Percentiles rank a stretch among this genome's conserved stretches.
These are phyloP conservation scores for Hypoxylon sp. DNA, from an alignment of 2,329 filamentous ascomycete species.

Conservation along the genomic window DNA sequence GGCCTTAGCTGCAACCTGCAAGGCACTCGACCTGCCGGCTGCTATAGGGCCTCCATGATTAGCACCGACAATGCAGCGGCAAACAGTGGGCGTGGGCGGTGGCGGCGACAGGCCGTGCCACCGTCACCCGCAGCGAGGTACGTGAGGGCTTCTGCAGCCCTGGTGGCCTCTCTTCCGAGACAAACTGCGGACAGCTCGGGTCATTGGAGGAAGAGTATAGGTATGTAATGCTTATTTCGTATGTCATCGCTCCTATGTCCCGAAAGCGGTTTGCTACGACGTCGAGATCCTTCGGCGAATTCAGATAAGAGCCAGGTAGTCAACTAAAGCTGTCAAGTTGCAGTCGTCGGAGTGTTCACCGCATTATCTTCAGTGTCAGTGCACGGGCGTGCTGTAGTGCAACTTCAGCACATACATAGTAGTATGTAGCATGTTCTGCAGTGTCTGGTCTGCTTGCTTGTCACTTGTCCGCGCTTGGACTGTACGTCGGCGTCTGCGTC, in stretches of 20 bases:
- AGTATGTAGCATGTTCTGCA: too few species aligned
- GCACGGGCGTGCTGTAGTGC: neutral
- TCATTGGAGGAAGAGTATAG: constrained; percentile 3
- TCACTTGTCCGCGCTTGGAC: too few species aligned
- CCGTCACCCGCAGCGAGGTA: constrained; percentile 4
- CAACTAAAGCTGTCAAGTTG: neutral
- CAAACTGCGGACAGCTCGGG: too few species aligned
- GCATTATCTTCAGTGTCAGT: constrained; percentile 10
- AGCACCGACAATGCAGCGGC: constrained; percentile 6
- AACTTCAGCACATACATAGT: too few species aligned
- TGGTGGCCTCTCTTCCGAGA: constrained; percentile 21
- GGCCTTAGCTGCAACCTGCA: constrained; percentile 10
- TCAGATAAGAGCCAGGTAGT: constrained; percentile 1
- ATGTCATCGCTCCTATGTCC: constrained; percentile 4
- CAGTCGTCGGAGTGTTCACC: constrained; percentile 7
- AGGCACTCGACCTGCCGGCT: constrained; percentile 10
- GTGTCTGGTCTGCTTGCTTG: too few species aligned
- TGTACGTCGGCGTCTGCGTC: constrained; percentile 4
- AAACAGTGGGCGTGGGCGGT: neutral
- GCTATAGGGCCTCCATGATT: too few species aligned
- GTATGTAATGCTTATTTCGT: too few species aligned
- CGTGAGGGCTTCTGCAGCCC: constrained; percentile 10
- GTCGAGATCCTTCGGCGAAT: constrained; percentile 2
- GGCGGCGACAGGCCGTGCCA: constrained; percentile 5
- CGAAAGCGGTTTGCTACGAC: constrained; percentile 15